phyloP scores from a whole-genome alignment of 768 basidiomycete species.

The Auriculariales sp. region DNA sequence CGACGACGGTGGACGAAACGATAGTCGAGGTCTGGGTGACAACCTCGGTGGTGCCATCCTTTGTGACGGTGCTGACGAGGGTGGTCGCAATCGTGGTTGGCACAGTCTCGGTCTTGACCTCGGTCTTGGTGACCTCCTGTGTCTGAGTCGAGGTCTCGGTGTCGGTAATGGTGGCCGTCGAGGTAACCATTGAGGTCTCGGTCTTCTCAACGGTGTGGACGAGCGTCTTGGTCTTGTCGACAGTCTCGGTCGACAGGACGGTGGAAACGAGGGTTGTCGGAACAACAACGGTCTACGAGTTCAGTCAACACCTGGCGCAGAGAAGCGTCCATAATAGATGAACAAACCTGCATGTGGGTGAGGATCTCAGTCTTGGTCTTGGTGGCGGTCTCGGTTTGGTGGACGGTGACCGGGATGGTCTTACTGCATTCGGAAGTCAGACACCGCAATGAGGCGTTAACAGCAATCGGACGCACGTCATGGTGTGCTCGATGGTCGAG shows the following conservation, averaged over 20 bases:
- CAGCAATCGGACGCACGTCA: conserved; percentile 7
- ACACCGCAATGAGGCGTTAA: background rate
- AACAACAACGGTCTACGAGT: background rate
- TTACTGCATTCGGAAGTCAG: background rate
- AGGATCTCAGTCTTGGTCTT: conserved; percentile 13
- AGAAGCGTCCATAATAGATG: conserved; percentile 21
- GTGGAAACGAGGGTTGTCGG: background rate
- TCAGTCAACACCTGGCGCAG: conserved; percentile 37
- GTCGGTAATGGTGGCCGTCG: conserved; percentile 28
- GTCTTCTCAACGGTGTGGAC: conserved; percentile 18
- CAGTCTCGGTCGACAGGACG: conserved; percentile 51
- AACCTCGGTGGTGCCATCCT: conserved; percentile 28
- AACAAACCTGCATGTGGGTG: background rate
- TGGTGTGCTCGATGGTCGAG: conserved; percentile 2
- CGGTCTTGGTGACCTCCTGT: conserved; percentile 31
- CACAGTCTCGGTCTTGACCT: conserved; percentile 40
- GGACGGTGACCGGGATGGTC: background rate
- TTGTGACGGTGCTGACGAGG: conserved; percentile 10
- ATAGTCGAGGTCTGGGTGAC: conserved; percentile 37
- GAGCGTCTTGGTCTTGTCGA: conserved; percentile 42
- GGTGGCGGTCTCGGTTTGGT: conserved; percentile 25
- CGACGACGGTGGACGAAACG: conserved; percentile 30
- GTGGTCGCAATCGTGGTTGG: conserved; percentile 25
- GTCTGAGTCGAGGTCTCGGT: conserved; percentile 31
- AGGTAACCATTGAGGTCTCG: conserved; percentile 3